Evolutionary conservation across 1,284 basidiomycete species (phyloP).

Genomic region (Rhodotorula sp.): DNA sequence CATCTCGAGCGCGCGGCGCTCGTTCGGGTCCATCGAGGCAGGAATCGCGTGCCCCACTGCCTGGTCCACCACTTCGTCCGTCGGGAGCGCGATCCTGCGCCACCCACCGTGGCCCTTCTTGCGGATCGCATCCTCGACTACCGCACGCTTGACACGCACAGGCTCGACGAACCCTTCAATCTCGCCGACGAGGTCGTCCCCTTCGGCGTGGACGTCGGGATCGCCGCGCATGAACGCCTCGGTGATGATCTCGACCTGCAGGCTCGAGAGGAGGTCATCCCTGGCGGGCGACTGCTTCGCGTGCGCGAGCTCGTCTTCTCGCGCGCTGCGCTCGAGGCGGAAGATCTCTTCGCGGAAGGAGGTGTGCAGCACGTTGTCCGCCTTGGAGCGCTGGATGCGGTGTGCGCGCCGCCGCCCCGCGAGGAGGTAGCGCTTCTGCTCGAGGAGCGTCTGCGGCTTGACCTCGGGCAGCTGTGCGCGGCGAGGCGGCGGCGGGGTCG

Average conservation of each 20-base stretch:
- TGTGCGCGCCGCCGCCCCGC: slow-evolving; percentile 51
- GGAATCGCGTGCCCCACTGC: slow-evolving; percentile 6
- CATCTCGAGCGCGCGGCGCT: slow-evolving; percentile 2
- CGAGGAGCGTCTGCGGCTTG: slow-evolving; percentile 48
- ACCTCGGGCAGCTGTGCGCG: slow-evolving; percentile 44
- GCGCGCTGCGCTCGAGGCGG: slow-evolving; percentile 25
- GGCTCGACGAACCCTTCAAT: slow-evolving; percentile 40
- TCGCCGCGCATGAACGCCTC: slow-evolving; percentile 40
- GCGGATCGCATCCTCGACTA: slow-evolving; percentile 14
- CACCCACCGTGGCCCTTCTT: slow-evolving; percentile 25
- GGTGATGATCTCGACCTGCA: slow-evolving; percentile 41
- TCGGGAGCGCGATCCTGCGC: slow-evolving; percentile 9
- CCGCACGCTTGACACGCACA: slow-evolving; percentile 27
- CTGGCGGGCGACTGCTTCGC: neutral
- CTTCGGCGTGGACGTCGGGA: slow-evolving; percentile 37
- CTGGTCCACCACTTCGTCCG: slow-evolving; percentile 13
- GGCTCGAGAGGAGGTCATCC: slow-evolving; percentile 9
- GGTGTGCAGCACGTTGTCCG: slow-evolving; percentile 43
- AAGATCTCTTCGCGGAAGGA: slow-evolving; percentile 46
- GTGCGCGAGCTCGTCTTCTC: neutral
- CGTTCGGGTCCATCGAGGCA: neutral
- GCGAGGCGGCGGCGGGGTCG: slow-evolving; percentile 27
- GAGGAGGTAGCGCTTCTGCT: slow-evolving; percentile 52
- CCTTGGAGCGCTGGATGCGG: slow-evolving; percentile 46
- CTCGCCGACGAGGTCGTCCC: slow-evolving; percentile 35